phyloP scores from a whole-genome alignment of 2,329 filamentous ascomycete genomes.

The Fusarium sororula region DNA sequence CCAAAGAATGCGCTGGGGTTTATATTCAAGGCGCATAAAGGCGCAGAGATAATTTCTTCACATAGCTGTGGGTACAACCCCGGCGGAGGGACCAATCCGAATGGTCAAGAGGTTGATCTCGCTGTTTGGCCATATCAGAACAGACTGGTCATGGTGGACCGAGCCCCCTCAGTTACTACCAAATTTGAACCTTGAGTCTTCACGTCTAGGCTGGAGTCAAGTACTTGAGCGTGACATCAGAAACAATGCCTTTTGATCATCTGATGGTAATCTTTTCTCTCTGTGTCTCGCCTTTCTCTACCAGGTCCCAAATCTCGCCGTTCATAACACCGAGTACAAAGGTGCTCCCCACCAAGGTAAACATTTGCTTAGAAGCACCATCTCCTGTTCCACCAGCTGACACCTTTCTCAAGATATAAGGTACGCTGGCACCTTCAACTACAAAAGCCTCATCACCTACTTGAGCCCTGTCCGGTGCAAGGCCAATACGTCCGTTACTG shows the following conservation, averaged over 20 bases:
- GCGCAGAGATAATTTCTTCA: no score
- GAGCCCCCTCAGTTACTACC: not conserved
- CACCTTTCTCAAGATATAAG: not conserved
- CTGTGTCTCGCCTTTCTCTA: accelerated
- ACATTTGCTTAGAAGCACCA: accelerated
- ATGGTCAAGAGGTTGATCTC: no score
- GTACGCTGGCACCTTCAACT: not conserved
- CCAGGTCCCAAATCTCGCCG: not conserved
- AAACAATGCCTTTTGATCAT: accelerated
- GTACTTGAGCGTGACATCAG: accelerated
- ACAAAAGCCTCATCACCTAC: not conserved
- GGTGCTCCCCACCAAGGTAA: not conserved
- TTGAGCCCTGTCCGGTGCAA: not conserved
- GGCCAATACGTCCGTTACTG: not conserved
- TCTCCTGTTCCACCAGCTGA: accelerated
- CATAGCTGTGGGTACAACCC: no score
- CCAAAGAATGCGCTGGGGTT: no score
- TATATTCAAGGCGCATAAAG: no score
- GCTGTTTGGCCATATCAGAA: accelerated
- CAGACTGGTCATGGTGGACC: not conserved
- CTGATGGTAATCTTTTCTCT: not conserved
- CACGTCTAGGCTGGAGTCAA: accelerated
- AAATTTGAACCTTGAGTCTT: not conserved
- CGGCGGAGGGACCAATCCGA: no score
- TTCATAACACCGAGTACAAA: not conserved